Evolutionary conservation across 2,329 filamentous ascomycete species (phyloP), one percentile per base, ranked within the genome.

Genomic region (Diaporthe citriasiana): DNA sequence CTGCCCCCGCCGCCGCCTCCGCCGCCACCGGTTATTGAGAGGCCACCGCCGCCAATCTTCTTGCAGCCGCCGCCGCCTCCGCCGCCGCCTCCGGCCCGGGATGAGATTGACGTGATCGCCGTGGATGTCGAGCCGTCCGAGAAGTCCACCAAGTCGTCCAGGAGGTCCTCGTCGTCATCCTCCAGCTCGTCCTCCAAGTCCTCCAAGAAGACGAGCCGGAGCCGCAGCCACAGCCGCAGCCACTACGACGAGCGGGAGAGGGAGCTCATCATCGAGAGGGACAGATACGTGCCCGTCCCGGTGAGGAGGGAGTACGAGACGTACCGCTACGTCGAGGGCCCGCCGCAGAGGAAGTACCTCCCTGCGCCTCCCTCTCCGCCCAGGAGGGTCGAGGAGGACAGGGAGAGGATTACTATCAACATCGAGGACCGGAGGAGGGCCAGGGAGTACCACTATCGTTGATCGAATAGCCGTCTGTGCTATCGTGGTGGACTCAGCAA

Each of bases 231-330:
- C 75, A 78, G 60, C 73, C 35, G 42, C 25, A 50, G 42, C 60
- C 74, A 76, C 71, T 74, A 77, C 45, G 78, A 77, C 72, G 78
- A 79, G 70, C 33, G 73, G 4, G 73, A 77, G 59, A 82, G 82
- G 45, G 87, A 90, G 78, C 83, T 88, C 66, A 84, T 87, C 78
- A 84, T 90, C 75, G 87, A 90, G 81, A 84, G 88, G 35, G 88
- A 90, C 78, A 83, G 83, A 69, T 77, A 87, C 63, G 82, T 89
- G 22, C 87, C 85, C 47, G 79, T 85, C 10, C 82, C 82, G 13
- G 79, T 83, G 56, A 84, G 83, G 0, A 80, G 79, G 19, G 81
- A 84, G 74, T 85, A 85, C 75, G 87, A 88, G 50, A 87, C 87
- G 40, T 90, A 83, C 77, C 86, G 88, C 9, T 89, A 89, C 77